phyloP scores from a whole-genome alignment of 495 filamentous ascomycete genomes.

The Achaetomiella virescens region DNA sequence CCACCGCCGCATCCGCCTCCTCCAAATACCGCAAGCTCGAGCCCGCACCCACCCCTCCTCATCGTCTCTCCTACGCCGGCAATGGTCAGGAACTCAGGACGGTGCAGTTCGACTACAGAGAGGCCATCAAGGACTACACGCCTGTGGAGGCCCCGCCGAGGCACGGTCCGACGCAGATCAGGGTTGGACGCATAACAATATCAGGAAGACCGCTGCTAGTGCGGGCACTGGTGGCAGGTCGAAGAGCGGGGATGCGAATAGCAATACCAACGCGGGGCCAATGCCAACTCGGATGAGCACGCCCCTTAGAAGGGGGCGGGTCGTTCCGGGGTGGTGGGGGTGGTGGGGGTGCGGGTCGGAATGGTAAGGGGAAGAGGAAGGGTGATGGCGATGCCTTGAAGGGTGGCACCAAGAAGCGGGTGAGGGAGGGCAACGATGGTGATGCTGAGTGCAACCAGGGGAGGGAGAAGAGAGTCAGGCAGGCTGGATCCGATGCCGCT shows the following conservation, averaged over 20 bases:
- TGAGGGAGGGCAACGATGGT: not conserved
- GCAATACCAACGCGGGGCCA: no score
- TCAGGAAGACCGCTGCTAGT: conserved; percentile 18
- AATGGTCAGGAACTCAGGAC: conserved; percentile 42
- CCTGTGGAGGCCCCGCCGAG: conserved; percentile 40
- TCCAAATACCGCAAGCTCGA: conserved; percentile 44
- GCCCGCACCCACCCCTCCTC: conserved; percentile 42
- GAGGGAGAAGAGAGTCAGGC: not conserved
- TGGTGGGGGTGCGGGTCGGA: not conserved
- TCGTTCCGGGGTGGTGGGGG: not conserved
- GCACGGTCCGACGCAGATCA: conserved; percentile 41
- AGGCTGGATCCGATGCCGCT: no score
- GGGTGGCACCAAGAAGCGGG: not conserved
- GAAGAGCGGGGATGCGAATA: not conserved
- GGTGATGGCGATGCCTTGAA: not conserved
- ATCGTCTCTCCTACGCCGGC: conserved; percentile 32
- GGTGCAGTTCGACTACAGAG: conserved; percentile 43
- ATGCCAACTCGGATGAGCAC: conserved; percentile 1
- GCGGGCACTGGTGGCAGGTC: not conserved
- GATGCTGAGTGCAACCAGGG: not conserved
- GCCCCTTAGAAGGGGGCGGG: conserved; percentile 2
- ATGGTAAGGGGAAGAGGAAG: not conserved
- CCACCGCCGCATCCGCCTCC: conserved; percentile 10
- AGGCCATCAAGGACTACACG: conserved; percentile 42
- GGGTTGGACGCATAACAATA: conserved; percentile 47